phyloP scores from a whole-genome alignment of 306 rosid species.

The Citrullus amarus region DNA sequence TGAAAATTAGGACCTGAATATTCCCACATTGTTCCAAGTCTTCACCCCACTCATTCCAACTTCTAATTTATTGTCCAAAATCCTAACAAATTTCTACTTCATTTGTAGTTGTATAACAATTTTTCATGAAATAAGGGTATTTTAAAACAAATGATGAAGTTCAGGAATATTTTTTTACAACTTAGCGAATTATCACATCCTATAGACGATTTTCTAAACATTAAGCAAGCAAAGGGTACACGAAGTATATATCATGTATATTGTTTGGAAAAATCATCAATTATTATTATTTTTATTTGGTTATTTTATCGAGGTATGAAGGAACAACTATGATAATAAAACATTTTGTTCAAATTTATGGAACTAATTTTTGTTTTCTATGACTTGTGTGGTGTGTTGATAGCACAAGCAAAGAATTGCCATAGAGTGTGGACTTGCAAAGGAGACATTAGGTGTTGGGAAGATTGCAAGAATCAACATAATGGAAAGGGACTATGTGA shows the following conservation, averaged over 20 bases:
- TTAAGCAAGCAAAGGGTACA: background rate
- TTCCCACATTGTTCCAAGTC: too few species aligned
- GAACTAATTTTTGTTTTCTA: background rate
- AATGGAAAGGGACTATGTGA: slow-evolving; percentile 16
- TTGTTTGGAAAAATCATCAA: background rate
- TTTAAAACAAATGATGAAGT: too few species aligned
- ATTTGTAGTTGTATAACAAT: too few species aligned
- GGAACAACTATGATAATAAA: background rate
- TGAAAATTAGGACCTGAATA: too few species aligned
- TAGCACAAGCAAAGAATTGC: slow-evolving; percentile 12
- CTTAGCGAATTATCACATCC: too few species aligned
- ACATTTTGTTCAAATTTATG: background rate
- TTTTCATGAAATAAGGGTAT: too few species aligned
- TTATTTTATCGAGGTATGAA: too few species aligned
- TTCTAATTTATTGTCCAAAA: too few species aligned
- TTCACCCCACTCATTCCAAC: too few species aligned
- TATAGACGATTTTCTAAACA: background rate
- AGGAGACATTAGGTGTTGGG: slow-evolving; percentile 15
- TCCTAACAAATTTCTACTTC: too few species aligned
- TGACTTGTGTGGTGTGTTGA: background rate
- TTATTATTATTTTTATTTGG: too few species aligned
- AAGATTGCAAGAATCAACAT: slow-evolving; percentile 13
- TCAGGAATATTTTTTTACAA: too few species aligned
- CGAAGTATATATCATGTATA: background rate
- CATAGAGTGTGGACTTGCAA: slow-evolving; percentile 17